Conservation (phyloP, 768 basidiomycete genomes). For the Lentinula sp. region DNA sequence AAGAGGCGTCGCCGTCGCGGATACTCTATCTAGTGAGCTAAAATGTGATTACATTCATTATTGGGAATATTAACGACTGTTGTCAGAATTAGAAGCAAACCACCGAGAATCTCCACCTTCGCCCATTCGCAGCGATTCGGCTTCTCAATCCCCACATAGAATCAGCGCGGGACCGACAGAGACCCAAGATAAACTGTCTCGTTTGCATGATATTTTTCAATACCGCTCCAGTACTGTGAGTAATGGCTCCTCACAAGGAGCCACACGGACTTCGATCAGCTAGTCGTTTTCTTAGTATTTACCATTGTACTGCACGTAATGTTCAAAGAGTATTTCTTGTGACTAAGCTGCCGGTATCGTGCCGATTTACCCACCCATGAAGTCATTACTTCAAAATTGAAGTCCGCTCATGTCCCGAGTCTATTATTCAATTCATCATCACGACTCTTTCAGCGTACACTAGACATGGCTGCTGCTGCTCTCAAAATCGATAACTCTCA, state of each 20-base stretch:
- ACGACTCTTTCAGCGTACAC: neutral
- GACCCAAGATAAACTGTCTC: constrained; percentile 61
- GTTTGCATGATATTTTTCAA: constrained; percentile 77
- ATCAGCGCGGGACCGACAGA: constrained; percentile 27
- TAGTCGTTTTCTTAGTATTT: constrained; percentile 8
- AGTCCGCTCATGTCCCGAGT: neutral
- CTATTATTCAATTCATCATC: neutral
- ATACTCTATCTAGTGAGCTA: constrained; percentile 71
- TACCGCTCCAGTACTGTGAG: constrained; percentile 66
- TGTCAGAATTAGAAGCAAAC: constrained; percentile 59
- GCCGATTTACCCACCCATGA: neutral
- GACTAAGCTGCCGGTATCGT: too few species aligned
- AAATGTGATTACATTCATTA: constrained; percentile 5
- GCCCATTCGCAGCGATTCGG: constrained; percentile 15
- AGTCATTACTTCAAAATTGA: neutral
- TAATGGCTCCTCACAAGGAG: constrained; percentile 34
- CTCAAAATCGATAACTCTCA: constrained; percentile 13
- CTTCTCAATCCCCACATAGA: constrained; percentile 24
- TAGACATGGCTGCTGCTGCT: constrained; percentile 12
- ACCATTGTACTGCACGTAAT: neutral
- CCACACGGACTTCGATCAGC: constrained; percentile 24
- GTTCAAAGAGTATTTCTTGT: too few species aligned
- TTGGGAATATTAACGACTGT: constrained; percentile 1
- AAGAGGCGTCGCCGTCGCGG: constrained; percentile 73
- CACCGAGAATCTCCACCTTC: constrained; percentile 30